Evolutionary conservation across 164 flowering plant genomes (phyloP), one percentile per base, ranked within the genome.

Genomic region (Litsea cubeba): DNA sequence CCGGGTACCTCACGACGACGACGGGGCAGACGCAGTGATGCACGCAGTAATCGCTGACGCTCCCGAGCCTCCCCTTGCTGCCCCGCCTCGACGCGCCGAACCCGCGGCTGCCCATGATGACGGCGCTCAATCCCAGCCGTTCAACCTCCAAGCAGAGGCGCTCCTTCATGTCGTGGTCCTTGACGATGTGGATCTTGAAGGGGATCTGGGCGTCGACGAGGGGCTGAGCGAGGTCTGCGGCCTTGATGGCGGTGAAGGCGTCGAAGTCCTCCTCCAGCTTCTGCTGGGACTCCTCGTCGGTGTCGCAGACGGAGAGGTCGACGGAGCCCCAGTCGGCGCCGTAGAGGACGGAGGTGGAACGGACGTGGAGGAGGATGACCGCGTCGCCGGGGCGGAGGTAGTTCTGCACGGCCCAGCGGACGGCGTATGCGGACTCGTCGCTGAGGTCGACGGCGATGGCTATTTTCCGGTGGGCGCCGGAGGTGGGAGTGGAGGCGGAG

Each of bases 61-160:
- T 88, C 17, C 97, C 97, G 2, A 90, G 84, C 76, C 93, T 60
- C n/a, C 81, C 84, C 72, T 85, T 85, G 28, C 78, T 74, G 2
- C 68, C 77, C 68, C 87, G 77, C 75, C 63, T 81, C 11, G 86
- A 66, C 0, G 87, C 90, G 0, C 95, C 92, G 69, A 88, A 87
- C 5, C 95, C 93, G n/a, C 91, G 75, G 79, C 95, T 90, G 26
- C 95, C 97, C 93, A 92, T 89, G 50, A 92, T 88, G 65, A 92
- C 86, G 25, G 92, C 90, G 51, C 91, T 86, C 66, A 88, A 74
- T 65, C 93, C 91, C 5, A 92, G 74, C 77, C 94, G 73, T 85
- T 92, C 95, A 18, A 90, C 89, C 82, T 92, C 97, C 82, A 91
- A 69, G 75, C 96, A 91, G 51, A 91, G 82, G 75, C 96, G 72